Evolutionary conservation across 257 asterid species (phyloP), one percentile per base, ranked within the genome.

Genomic region (Penstemon newberryi): DNA sequence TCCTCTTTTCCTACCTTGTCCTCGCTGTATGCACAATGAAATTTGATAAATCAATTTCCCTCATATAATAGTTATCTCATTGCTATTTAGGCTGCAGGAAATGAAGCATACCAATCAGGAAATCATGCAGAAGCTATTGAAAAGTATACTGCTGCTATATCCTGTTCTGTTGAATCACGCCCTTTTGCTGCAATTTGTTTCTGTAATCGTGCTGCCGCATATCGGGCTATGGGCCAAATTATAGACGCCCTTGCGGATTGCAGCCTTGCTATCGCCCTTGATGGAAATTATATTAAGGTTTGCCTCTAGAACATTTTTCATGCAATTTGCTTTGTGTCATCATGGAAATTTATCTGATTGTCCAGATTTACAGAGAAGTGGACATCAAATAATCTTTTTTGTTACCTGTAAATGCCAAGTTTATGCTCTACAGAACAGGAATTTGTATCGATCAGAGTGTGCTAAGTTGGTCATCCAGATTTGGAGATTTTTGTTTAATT

Each of bases 131-230:
- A 87, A 74, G 97, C 99, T 73, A 79, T 89, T 77, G 95, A 90
- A 69, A 88, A 83, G 77, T 93, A 93, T 76, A 90, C 92, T 15
- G 87, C 96, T 80, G 96, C 96, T 55, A 74, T 93, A 79, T 84
- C 86, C 46, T 84, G 92, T 70, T 90, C 86, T 70, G 85, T 84
- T 63, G 97, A 90, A 81, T 90, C 99, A 45, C 95, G 85, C 25
- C 92, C 97, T 82, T 93, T 87, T 80, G 78, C 96, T 50, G 97
- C 99, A 44, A 89, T 90, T 60, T 93, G 99, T 72, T 93, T 88
- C 39, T 84, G 99, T 76, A 93, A 93, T 72, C 96, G 99, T 43
- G 97, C 99, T 53, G 97, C 97, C 73, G 96, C 96, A 54, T 93
- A 87, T 78, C 80, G 91, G 63, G 88, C 96, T 63, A 76, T 83